phyloP scores from a whole-genome alignment of 2,329 filamentous ascomycete genomes.

The Sphaerulina populicola region DNA sequence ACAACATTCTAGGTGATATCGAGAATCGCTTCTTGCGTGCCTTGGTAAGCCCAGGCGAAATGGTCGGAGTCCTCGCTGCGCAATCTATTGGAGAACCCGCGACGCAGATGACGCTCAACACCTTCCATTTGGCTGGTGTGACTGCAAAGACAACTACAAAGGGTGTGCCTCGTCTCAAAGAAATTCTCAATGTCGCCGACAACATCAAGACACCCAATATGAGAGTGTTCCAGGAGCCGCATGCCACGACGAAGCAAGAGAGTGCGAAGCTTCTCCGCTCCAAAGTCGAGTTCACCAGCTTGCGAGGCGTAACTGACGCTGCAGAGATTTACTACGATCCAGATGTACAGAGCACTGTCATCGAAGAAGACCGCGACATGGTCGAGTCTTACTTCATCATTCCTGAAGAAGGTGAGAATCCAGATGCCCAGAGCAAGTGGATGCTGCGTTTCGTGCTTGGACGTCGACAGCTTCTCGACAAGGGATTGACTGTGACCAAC shows the following conservation, averaged over 20 bases:
- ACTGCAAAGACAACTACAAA: slow-evolving; percentile 99
- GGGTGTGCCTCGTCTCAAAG: slow-evolving; percentile 97
- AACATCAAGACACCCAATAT: slow-evolving; percentile 99
- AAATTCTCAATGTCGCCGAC: slow-evolving; percentile 94
- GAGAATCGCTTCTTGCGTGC: slow-evolving; percentile 81
- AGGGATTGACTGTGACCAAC: slow-evolving; percentile 82
- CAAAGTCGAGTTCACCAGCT: slow-evolving; percentile 84
- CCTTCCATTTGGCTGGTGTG: slow-evolving; percentile 99
- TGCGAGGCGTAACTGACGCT: slow-evolving; percentile 80
- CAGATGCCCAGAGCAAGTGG: slow-evolving; percentile 75
- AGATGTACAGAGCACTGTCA: slow-evolving; percentile 74
- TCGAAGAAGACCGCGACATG: slow-evolving; percentile 83
- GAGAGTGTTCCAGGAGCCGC: slow-evolving; percentile 72
- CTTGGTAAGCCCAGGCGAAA: slow-evolving; percentile 85
- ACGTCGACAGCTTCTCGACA: slow-evolving; percentile 90
- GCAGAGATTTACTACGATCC: slow-evolving; percentile 98
- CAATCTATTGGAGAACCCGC: slow-evolving; percentile 98
- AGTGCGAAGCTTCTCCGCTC: slow-evolving; percentile 78
- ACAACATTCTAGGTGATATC: slow-evolving; percentile 83
- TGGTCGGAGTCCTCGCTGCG: slow-evolving; percentile 95
- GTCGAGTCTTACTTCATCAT: slow-evolving; percentile 96
- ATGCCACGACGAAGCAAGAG: slow-evolving; percentile 59
- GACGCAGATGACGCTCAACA: slow-evolving; percentile 98
- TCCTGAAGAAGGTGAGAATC: slow-evolving; percentile 64
- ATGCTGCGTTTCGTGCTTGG: slow-evolving; percentile 86